Conservation (phyloP, 768 basidiomycete genomes). For the Tricholoma saponaceum region DNA sequence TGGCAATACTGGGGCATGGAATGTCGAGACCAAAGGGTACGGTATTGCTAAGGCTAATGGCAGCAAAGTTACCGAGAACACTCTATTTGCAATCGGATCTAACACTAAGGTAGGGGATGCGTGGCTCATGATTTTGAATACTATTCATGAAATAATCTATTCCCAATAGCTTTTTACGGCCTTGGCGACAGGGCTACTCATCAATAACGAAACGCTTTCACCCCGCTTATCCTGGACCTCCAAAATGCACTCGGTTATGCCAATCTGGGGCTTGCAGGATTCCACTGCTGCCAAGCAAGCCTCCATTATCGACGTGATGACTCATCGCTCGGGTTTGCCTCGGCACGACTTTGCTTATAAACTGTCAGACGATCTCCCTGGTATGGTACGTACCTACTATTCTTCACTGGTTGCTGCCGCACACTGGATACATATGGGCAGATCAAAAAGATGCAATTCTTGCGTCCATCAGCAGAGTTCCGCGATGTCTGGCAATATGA, state of each 20-base stretch:
- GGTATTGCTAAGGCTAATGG: conserved; percentile 22
- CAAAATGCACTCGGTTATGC: conserved; percentile 20
- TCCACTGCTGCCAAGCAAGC: conserved; percentile 20
- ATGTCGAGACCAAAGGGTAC: conserved; percentile 28
- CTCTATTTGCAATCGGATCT: conserved; percentile 25
- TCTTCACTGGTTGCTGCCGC: neutral
- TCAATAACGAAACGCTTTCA: conserved; percentile 20
- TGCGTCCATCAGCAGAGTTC: conserved; percentile 25
- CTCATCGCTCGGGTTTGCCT: conserved; percentile 16
- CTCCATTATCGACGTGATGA: conserved; percentile 19
- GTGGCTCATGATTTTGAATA: neutral
- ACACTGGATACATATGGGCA: neutral
- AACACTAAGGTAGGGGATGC: neutral
- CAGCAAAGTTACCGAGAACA: conserved; percentile 20
- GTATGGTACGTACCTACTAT: conserved; percentile 7
- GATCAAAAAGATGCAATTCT: conserved; percentile 18
- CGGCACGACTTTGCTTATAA: conserved; percentile 14
- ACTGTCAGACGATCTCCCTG: conserved; percentile 7
- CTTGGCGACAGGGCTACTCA: conserved; percentile 21
- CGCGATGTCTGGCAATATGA: conserved; percentile 24
- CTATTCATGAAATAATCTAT: neutral
- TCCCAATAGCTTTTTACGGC: conserved; percentile 18
- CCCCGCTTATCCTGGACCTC: conserved; percentile 24
- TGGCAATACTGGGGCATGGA: conserved; percentile 12
- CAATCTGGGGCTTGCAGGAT: conserved; percentile 21